Percentiles rank a stretch among this genome's conserved stretches.
Evolutionary conservation across 176 grass and related monocot genomes (phyloP).

Genomic region (Juncus effusus): DNA sequence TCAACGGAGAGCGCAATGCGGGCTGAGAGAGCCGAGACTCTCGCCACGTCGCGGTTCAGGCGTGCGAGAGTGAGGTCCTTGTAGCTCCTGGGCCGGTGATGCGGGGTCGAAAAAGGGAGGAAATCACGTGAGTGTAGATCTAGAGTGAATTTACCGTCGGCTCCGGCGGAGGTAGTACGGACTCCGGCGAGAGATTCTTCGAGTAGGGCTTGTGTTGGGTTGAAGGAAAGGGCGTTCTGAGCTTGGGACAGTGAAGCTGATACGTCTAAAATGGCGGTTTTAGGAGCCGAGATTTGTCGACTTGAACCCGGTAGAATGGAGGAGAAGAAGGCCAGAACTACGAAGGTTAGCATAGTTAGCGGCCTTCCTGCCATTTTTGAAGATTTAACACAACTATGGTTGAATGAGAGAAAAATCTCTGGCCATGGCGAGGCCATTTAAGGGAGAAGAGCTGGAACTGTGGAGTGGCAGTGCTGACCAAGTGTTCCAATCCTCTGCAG

Average conservation of each 20-base stretch:
- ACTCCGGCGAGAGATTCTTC: slow-evolving; percentile 33
- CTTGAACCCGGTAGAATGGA: slow-evolving; percentile 18
- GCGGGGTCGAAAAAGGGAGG: slow-evolving; percentile 32
- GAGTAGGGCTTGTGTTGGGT: slow-evolving; percentile 19
- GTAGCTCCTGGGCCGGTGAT: slow-evolving; percentile 40
- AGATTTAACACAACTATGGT: background rate
- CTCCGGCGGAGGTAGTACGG: background rate
- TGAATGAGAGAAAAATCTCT: slow-evolving; percentile 2
- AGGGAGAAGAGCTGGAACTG: slow-evolving; percentile 8
- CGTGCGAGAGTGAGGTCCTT: slow-evolving; percentile 38
- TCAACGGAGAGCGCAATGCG: slow-evolving; percentile 48
- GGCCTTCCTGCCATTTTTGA: slow-evolving; percentile 18
- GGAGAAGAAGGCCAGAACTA: slow-evolving; percentile 25
- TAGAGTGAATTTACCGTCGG: slow-evolving; percentile 15
- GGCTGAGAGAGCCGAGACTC: slow-evolving; percentile 38
- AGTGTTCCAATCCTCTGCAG: background rate
- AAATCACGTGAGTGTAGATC: slow-evolving; percentile 68
- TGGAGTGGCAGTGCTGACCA: slow-evolving; percentile 6
- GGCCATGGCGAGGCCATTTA: slow-evolving; percentile 29
- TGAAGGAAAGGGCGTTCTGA: slow-evolving; percentile 45
- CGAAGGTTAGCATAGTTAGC: background rate
- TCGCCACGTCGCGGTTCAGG: slow-evolving; percentile 51
- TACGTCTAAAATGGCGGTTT: slow-evolving; percentile 54
- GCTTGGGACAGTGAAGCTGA: slow-evolving; percentile 47
- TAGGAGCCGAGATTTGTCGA: background rate